Evolutionary conservation across 768 basidiomycete species (phyloP).

Genomic region (Lactifluus piperatus): DNA sequence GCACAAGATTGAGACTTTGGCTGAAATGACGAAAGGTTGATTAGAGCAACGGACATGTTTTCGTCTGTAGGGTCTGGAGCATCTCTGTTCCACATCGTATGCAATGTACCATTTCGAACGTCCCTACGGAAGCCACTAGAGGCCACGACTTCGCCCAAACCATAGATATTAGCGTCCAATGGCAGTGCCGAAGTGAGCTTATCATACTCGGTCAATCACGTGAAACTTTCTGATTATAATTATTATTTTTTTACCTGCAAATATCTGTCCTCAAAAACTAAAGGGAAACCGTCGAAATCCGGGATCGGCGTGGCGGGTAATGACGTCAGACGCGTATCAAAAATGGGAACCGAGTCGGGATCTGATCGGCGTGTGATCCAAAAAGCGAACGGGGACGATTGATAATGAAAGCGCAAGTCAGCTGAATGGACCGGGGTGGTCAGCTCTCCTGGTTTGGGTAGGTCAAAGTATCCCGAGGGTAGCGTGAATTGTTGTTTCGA

Average conservation of each 20-base stretch:
- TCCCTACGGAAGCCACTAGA: constrained; percentile 62
- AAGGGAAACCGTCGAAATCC: constrained; percentile 51
- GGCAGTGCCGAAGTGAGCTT: constrained; percentile 62
- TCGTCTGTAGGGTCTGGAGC: constrained; percentile 53
- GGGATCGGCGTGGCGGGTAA: constrained; percentile 52
- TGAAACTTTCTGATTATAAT: background rate
- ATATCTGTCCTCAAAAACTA: constrained; percentile 77
- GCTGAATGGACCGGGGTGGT: constrained; percentile 32
- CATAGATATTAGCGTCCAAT: constrained; percentile 62
- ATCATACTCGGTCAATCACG: background rate
- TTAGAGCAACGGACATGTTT: constrained; percentile 55
- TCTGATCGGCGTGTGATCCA: constrained; percentile 68
- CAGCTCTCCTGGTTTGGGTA: constrained; percentile 26
- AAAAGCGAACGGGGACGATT: constrained; percentile 60
- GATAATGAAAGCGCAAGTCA: constrained; percentile 67
- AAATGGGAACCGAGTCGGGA: constrained; percentile 46
- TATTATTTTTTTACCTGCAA: constrained; percentile 40
- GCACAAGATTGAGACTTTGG: background rate
- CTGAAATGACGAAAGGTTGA: background rate
- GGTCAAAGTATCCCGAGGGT: constrained; percentile 41
- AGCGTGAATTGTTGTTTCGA: constrained; percentile 56
- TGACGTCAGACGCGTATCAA: constrained; percentile 59
- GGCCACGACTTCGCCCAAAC: constrained; percentile 64
- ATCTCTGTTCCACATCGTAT: constrained; percentile 63
- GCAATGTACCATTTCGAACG: constrained; percentile 48